Evolutionary conservation across 2,329 filamentous ascomycete species (phyloP), one percentile per base, ranked within the genome.

Genomic region (Cladosporium sp.): DNA sequence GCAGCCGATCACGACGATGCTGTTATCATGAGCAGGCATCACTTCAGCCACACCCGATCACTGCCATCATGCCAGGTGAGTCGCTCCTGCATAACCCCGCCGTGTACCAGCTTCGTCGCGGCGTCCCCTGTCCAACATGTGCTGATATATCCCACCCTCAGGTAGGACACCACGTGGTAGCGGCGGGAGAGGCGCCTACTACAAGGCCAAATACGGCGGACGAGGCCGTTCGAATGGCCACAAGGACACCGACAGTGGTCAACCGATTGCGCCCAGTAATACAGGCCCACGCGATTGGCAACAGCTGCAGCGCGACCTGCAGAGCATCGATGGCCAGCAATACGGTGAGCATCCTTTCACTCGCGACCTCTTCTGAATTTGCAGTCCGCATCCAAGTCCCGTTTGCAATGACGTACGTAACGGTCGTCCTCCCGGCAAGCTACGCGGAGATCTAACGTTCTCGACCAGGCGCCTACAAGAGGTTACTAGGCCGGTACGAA

Each of bases 391-490:
- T 34, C 8, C 30, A 34, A 34, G 30, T 5, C 30, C 30, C 30
- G 8, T 34, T 40, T 3, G 19, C 37, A 14, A 51, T 58, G 47
- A 58, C 55, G 47, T 58, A 37, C 15, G 25, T 28, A 30, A 17
- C 43, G 25, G 9, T 47, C 28, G 43, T 28, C 25, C 15, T 47
- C 22, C 43, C 43, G 43, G 15, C 43, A 47, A 47, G 28, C 43
- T 47, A n/a, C 9, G 22, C 52, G 14, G 25, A 37, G 20, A 20
- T 45, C 52, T 55, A 55, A 55, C 52, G 40, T 15, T 25, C 34
- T 42, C 19, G 20, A 22, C 40, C 63, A 72, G 69, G 69, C 38
- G 65, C 69, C 5, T 72, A 72, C 64, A 71, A 71, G 42, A 64
- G 65, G 51, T 63, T 73, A 8, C 59, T 62, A 22, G 67, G 68